Evolutionary conservation across 1,139 yeast species (phyloP), one percentile per base, ranked within the genome.

Genomic region (Protomyces lactucae-debilis): DNA sequence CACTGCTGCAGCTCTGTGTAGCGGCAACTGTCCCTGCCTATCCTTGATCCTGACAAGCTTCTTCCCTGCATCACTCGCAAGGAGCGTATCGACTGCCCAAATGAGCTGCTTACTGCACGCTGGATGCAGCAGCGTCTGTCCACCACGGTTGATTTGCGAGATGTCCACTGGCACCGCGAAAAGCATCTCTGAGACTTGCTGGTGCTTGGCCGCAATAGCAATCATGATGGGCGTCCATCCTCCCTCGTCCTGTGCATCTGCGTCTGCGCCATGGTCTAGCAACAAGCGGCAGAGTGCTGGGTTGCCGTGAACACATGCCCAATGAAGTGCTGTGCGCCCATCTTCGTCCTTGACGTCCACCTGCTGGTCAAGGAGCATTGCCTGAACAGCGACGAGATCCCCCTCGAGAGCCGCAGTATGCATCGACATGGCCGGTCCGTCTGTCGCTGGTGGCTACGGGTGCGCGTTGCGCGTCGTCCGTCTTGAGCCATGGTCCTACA

Each of bases 1-100:
- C 51, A 82, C 80, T 0, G 96, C 82, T 0, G 93, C 90, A 0
- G 99, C 98, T 57, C 97, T 79, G 70, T 88, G 95, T 39, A 92
- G 73, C 3, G 96, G 86, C 10, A 85, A 79, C 71, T 82, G 86
- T 0, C 85, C 84, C 69, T 80, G 81, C 64, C 80, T 81, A 72
- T 91, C 97, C 72, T 86, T 88, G 52, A 80, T 75, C 64, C 63
- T 18, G n/a, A 59, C 52, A 21, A 59, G 36, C 23, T 39, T 39
- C 25, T 43, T 52, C 8, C 63, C 63, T 8, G 37, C 45, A 10
- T 25, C 28, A 12, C 16, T 18, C 21, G 51, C 45, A 48, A 60
- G 55, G 1, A 64, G n/a, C 16, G 37, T 12, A n/a, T 55, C 61
- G 23, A 64, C 64, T 9, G 64, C 56, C 10, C 53, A 45, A 16